Conservation (phyloP, 225 moss, liverwort and hornwort species). For the Sphagnum tenellum region DNA sequence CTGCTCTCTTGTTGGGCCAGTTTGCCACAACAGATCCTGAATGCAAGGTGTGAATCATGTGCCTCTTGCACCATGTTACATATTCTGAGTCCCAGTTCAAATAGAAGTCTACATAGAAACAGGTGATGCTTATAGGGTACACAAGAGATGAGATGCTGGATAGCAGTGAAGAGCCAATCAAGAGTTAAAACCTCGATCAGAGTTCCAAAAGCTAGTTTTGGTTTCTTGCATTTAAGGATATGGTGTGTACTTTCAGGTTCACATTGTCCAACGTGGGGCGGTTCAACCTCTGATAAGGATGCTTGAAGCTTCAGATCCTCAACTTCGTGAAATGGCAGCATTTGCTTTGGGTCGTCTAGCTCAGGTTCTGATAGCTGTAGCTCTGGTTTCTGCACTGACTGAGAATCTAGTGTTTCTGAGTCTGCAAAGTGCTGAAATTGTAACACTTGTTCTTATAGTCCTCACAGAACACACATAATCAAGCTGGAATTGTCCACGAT, state of each 20-base stretch:
- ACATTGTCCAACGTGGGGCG: slow-evolving; percentile 96
- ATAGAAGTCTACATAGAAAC: too few relatives aligned
- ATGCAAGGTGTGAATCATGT: slow-evolving; percentile 58
- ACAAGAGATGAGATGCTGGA: too few relatives aligned
- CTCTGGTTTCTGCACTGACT: neutral
- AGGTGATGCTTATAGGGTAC: too few relatives aligned
- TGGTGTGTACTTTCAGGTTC: slow-evolving; percentile 41
- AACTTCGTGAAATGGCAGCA: slow-evolving; percentile 98
- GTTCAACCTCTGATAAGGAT: slow-evolving; percentile 91
- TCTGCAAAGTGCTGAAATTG: slow-evolving; percentile 29
- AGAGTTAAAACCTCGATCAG: too few relatives aligned
- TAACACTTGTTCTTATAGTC: slow-evolving; percentile 89
- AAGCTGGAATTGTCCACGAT: slow-evolving; percentile 99
- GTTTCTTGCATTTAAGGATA: too few relatives aligned
- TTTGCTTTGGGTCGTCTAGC: slow-evolving; percentile 97
- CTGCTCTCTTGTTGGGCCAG: slow-evolving; percentile 87
- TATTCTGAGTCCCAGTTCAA: too few relatives aligned
- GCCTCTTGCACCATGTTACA: too few relatives aligned
- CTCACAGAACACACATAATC: slow-evolving; percentile 99
- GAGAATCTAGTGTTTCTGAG: slow-evolving; percentile 1
- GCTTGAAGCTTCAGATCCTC: slow-evolving; percentile 95
- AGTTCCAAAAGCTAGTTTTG: too few relatives aligned
- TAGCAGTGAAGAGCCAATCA: too few relatives aligned
- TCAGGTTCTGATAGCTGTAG: slow-evolving; percentile 71
- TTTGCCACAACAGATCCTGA: slow-evolving; percentile 98